A percentile compares a stretch with the other conserved stretches of the same genome.
Evolutionary conservation across 192 early-diverging fungal genomes (phyloP).

Genomic region (Glomus cerebriforme): DNA sequence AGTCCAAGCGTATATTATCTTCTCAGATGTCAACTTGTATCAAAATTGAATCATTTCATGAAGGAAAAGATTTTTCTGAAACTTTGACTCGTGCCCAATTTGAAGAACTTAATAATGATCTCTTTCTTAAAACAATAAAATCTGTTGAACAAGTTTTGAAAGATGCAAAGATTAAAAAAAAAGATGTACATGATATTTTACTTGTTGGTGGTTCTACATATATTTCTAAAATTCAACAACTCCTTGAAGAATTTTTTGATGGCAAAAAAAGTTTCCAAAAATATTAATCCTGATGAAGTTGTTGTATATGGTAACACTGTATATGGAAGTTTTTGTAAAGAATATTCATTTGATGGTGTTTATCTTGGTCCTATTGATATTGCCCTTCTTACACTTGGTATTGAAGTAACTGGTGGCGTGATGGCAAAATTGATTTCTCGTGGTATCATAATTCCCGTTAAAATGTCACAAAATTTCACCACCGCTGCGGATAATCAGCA

Average conservation of each 20-base stretch:
- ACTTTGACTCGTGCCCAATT: conserved; percentile 96
- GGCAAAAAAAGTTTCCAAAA: conserved; percentile 96
- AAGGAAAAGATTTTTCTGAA: conserved; percentile 89
- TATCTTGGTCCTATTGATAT: conserved; percentile 75
- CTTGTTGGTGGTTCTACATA: conserved; percentile 98
- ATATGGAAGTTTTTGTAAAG: conserved; percentile 86
- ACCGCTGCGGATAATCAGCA: conserved; percentile 97
- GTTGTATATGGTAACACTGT: conserved; percentile 98
- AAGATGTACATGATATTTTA: conserved; percentile 92
- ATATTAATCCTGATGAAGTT: conserved; percentile 98
- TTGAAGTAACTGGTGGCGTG: conserved; percentile 96
- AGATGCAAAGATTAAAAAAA: conserved; percentile 84
- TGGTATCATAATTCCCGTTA: conserved; percentile 93
- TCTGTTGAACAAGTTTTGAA: conserved; percentile 93
- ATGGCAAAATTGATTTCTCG: conserved; percentile 95
- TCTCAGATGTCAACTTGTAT: conserved; percentile 90
- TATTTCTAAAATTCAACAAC: conserved; percentile 94
- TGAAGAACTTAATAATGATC: conserved; percentile 90
- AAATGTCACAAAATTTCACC: conserved; percentile 98
- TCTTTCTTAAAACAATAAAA: conserved; percentile 92
- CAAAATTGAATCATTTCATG: conserved; percentile 89
- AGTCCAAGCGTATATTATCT: conserved; percentile 95
- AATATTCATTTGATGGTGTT: conserved; percentile 59
- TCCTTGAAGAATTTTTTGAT: conserved; percentile 93
- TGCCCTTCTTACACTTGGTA: conserved; percentile 96